Evolutionary conservation across 2,329 filamentous ascomycete species (phyloP), one percentile per base, ranked within the genome.

Genomic region (Chrysoporthe deuterocubensis): DNA sequence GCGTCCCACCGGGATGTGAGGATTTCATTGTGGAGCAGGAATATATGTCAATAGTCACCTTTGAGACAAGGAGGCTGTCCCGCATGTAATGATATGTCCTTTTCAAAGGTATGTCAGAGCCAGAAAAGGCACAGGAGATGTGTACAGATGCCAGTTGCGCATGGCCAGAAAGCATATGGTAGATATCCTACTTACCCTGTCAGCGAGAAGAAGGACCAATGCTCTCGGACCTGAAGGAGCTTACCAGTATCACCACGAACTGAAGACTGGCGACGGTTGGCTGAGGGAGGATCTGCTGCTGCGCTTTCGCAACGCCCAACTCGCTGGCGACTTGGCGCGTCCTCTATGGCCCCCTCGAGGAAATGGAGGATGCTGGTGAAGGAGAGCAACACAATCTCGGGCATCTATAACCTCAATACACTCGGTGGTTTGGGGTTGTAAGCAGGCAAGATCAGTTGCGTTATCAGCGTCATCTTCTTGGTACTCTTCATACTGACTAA

Each of bases 81-180:
- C 0, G 81, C 84, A 3, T 85, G 81, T 0, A 88, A 76, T 0
- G 83, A 77, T 14, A 87, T 78, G n/a, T 88, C 85, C 68, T 86
- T 88, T 71, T 89, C 86, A 11, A 86, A 74, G 1, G 78, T 78
- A 67, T 86, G 88, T 69, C 81, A 82, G 6, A 87, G 71, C 85
- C 86, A 88, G 71, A 88, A 88, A 0, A 83, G 4, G 82, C 79
- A 4, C 83, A 63, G 0, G 84, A 76, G 26, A 80, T 80, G 26
- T 82, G 80, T 69, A 84, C 80, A 62, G 79, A 75, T 0, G 80
- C 80, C 0, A 80, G 76, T 52, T 83, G 80, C n/a, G 85, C 72
- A 2, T 82, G 81, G 2, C 85, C 85, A 0, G 78, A 77, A 0
- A 82, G 76, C 0, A 82, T 75, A 34, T 85, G 78, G 62, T 82